Evolutionary conservation across 208 protist genomes (phyloP).

Genomic region (Entamoeba histolytica): DNA sequence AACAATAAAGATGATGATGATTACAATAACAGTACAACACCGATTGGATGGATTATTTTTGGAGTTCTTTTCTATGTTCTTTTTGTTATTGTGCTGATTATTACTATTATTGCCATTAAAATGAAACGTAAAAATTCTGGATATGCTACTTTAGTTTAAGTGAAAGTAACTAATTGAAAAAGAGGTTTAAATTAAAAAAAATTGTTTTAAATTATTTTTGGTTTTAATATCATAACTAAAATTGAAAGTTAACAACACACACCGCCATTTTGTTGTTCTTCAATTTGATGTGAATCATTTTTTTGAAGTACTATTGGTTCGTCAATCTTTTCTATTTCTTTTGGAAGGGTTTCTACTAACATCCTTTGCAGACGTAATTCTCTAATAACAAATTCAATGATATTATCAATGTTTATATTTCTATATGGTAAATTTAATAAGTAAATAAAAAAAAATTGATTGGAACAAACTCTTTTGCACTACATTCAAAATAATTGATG

Average conservation of each 20-base stretch:
- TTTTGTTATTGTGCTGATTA: not conserved
- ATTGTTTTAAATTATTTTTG: too few relatives aligned
- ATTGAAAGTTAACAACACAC: not conserved
- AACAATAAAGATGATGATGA: not conserved
- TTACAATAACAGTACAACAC: not conserved
- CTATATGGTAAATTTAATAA: not conserved
- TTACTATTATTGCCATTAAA: not conserved
- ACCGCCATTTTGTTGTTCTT: not conserved
- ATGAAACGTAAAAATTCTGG: not conserved
- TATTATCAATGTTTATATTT: not conserved
- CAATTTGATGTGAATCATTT: not conserved
- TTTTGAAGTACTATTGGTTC: not conserved
- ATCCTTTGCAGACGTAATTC: not conserved
- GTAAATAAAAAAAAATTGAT: too few relatives aligned
- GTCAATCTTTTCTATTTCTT: not conserved
- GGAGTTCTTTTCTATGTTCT: not conserved
- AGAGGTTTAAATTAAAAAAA: too few relatives aligned
- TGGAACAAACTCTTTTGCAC: too few relatives aligned
- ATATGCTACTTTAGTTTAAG: not conserved
- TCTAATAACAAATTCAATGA: not conserved
- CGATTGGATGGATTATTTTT: not conserved
- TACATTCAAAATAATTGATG: too few relatives aligned
- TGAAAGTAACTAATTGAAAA: too few relatives aligned
- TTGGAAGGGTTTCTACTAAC: not conserved
- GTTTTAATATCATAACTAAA: too few relatives aligned